phyloP scores from a whole-genome alignment of 1,139 yeast genomes.

The Saccharomyces hybrid region DNA sequence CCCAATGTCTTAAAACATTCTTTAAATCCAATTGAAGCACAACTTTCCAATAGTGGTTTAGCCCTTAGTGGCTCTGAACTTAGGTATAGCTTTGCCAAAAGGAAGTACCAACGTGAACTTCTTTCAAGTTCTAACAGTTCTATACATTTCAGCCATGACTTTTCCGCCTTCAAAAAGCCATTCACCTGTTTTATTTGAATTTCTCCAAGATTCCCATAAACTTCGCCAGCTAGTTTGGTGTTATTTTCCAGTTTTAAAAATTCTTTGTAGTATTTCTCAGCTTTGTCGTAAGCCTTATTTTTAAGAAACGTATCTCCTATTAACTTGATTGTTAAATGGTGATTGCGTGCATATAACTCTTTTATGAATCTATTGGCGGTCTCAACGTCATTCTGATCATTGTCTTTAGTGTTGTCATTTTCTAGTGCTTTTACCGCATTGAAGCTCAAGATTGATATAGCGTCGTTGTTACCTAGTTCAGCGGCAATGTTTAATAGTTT shows the following conservation, averaged over 20 bases:
- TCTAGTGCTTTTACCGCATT: constrained; percentile 26
- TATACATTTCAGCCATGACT: constrained; percentile 55
- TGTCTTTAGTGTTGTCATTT: constrained; percentile 21
- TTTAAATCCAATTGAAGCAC: constrained; percentile 67
- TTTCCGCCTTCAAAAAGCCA: constrained; percentile 45
- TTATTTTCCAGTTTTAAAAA: constrained; percentile 46
- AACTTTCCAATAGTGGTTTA: constrained; percentile 62
- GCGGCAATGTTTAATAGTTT: constrained; percentile 75
- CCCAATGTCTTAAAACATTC: constrained; percentile 76
- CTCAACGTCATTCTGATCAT: constrained; percentile 43
- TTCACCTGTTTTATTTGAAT: constrained; percentile 47
- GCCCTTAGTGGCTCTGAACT: constrained; percentile 50
- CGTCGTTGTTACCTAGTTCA: constrained; percentile 73
- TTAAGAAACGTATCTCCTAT: constrained; percentile 65
- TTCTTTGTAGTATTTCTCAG: constrained; percentile 51
- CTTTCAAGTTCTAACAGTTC: constrained; percentile 51
- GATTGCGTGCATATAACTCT: constrained; percentile 48
- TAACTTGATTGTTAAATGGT: constrained; percentile 64
- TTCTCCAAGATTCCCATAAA: constrained; percentile 61
- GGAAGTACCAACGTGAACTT: constrained; percentile 63
- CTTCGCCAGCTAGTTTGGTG: constrained; percentile 53
- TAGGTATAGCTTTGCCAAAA: constrained; percentile 63
- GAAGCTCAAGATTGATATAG: constrained; percentile 64
- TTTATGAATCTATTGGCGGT: constrained; percentile 59
- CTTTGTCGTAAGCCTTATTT: constrained; percentile 40